These are phyloP conservation scores for Leccinum idahoense DNA, from an alignment of 1,284 basidiomycete species.

Conservation along the genomic window DNA sequence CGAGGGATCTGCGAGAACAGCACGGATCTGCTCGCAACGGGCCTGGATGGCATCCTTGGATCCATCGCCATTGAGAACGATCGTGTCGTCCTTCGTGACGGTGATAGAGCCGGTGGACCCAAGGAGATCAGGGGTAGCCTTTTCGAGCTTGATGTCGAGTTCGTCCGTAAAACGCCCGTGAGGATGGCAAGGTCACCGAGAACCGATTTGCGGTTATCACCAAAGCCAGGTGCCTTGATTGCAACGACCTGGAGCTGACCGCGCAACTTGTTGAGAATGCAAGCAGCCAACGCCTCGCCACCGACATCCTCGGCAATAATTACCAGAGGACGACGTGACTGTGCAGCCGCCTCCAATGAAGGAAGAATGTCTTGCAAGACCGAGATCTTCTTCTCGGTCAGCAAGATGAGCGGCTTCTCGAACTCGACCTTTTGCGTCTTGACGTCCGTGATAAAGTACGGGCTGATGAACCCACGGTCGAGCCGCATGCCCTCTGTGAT, in stretches of 20 bases:
- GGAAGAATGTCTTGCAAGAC: constrained; percentile 94
- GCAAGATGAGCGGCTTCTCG: constrained; percentile 91
- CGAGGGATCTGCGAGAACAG: constrained; percentile 76
- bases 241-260: constrained; percentile 92
- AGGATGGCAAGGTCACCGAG: constrained; percentile 96
- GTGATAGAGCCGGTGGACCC: constrained; percentile 91
- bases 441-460: constrained; percentile 99
- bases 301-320: constrained; percentile 98
- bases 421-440: constrained; percentile 96
- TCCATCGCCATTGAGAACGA: constrained; percentile 91
- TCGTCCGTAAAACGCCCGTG: constrained; percentile 94
- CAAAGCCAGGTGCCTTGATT: constrained; percentile 97
- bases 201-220: constrained; percentile 98
- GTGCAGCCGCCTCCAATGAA: constrained; percentile 87
- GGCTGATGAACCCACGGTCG: constrained; percentile 97
- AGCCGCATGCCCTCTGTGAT: constrained; percentile 99
- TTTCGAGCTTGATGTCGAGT: constrained; percentile 96
- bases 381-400: constrained; percentile 98
- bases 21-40: constrained; percentile 93
- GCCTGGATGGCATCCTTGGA: constrained; percentile 81
- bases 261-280: constrained; percentile 98
- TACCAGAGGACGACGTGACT: constrained; percentile 86
- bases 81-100: constrained; percentile 99
- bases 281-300: constrained; percentile 95
- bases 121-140: constrained; percentile 84